Evolutionary conservation across 2,329 filamentous ascomycete species (phyloP), one percentile per base, ranked within the genome.

Genomic region (Xylariaceae sp.): DNA sequence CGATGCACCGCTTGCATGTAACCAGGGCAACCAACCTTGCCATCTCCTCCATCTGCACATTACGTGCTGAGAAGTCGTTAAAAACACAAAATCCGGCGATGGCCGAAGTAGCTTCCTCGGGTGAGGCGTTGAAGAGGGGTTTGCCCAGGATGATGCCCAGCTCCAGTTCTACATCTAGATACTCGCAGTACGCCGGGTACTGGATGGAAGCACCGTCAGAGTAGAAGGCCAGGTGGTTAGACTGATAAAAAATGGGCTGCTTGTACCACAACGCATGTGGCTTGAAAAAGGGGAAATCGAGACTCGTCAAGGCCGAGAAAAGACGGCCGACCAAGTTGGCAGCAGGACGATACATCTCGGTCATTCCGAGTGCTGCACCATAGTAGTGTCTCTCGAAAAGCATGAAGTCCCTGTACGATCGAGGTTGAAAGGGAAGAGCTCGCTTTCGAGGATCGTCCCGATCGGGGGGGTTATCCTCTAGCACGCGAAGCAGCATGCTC

Each of bases 401-500:
- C 55, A 57, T 56, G 41, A 57, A 57, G 50, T 57, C 55, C 15
- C 55, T 53, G 39, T 55, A 57, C 1, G 55, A 57, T 12, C 49
- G 51, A 6, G 55, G 55, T 39, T 56, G 53, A 43, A 57, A 55
- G 3, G 55, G 53, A 24, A 57, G 47, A 3, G 17, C 41, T n/a
- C 48, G 45, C 39, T 53, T 55, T 8, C 39, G 42, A 3, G 46
- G 16, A 19, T 57, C 55, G 8, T 19, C 16, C 1, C 31, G 13
- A 34, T 57, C 52, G 3, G 55, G 55, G 3, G 54, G 43, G 38
- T 56, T 52, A 3, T 41, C 43, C 30, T 43, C 38, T 4, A 57
- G 46, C 2, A 54, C 50, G 13, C 39, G 22, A n/a, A 34, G 38
- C 13, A 56, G 51, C 29, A 42, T 26, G 15, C 2, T n/a, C 13